Evolutionary conservation across 2,329 filamentous ascomycete species (phyloP), one percentile per base, ranked within the genome.

Genomic region (Aspergillus terreus): DNA sequence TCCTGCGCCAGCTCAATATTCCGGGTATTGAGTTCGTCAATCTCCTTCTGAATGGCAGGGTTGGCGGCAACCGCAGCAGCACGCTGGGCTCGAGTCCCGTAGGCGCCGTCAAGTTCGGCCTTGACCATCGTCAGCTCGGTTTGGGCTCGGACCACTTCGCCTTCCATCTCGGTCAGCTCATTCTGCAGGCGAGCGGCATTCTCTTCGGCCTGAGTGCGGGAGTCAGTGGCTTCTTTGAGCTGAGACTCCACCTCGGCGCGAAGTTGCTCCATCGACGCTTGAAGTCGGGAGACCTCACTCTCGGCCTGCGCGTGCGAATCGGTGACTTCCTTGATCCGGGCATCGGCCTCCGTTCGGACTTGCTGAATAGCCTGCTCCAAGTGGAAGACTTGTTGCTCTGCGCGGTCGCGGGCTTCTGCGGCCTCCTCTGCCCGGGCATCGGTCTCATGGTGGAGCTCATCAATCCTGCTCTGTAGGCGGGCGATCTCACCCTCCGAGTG

Each of bases 41-140:
- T 75, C 62, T 86, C 82, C 49, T 77, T 80, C 61, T 82, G 81
- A 41, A 84, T 76, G 19, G 75, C 76, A 3, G 79, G 80, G 46
- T 82, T 82, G 44, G 76, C 74, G 9, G 82, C 81, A 10, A 80
- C 80, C 65, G 86, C 83, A n/a, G 83, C 85, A 11, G 84, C 84
- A 30, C 86, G 82, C 65, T 88, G 78, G 9, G 83, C 81, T 47
- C 85, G 78, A n/a, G 79, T 82, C 38, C 94, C 94, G 66, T 97
- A 96, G 66, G 95, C 95, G 56, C 90, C 90, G 62, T 96, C 94
- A 23, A 97, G 88, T 70, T 97, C 92, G 48, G 92, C 90, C 64
- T 85, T 83, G 23, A 88, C 90, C 59, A 97, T 86, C n/a, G 92
- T 95, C 40, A 97, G 81, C 75, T 97, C 86, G 2, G 85, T 88